Evolutionary conservation across 2,329 filamentous ascomycete genomes (phyloP).

Genomic region (Talaromyces sp.): DNA sequence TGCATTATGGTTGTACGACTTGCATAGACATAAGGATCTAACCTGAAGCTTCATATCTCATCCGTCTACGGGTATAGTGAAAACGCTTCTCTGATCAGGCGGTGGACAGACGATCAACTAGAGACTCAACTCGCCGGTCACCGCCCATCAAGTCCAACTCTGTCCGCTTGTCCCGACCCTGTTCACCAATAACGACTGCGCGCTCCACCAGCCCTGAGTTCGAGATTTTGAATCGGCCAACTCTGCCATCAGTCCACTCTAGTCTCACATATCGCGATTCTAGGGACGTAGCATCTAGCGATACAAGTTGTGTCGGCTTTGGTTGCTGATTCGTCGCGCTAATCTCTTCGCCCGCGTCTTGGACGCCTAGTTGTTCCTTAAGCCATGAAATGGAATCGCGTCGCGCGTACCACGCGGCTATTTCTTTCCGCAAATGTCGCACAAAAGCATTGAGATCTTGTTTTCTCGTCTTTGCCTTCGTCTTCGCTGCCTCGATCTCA

Average conservation of each 20-base stretch:
- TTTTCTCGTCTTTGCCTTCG: constrained; percentile 24
- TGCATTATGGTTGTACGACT: not conserved
- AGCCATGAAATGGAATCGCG: constrained; percentile 36
- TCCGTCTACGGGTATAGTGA: not conserved
- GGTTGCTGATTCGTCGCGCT: not conserved
- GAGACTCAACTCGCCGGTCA: constrained; percentile 33
- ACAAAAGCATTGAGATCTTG: constrained; percentile 39
- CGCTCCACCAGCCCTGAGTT: constrained; percentile 40
- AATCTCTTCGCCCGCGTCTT: constrained; percentile 10
- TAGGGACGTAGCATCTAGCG: constrained; percentile 33
- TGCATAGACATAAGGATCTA: not conserved
- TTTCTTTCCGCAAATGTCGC: constrained; percentile 38
- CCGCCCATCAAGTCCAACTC: constrained; percentile 36
- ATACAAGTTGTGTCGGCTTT: constrained; percentile 29
- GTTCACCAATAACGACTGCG: constrained; percentile 42
- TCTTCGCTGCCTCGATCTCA: constrained; percentile 21
- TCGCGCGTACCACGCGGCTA: constrained; percentile 42
- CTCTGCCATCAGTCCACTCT: constrained; percentile 43
- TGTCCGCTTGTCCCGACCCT: constrained; percentile 35
- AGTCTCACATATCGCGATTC: constrained; percentile 43
- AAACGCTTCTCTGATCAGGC: not conserved
- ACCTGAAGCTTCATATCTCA: not conserved
- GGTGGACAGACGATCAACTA: constrained; percentile 30
- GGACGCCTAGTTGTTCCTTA: constrained; percentile 31
- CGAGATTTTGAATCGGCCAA: constrained; percentile 43